Percentiles rank a stretch among this genome's conserved stretches.
These are phyloP conservation scores for Penicillium corylophilum DNA, from an alignment of 2,329 filamentous ascomycete genomes.

Conservation along the genomic window DNA sequence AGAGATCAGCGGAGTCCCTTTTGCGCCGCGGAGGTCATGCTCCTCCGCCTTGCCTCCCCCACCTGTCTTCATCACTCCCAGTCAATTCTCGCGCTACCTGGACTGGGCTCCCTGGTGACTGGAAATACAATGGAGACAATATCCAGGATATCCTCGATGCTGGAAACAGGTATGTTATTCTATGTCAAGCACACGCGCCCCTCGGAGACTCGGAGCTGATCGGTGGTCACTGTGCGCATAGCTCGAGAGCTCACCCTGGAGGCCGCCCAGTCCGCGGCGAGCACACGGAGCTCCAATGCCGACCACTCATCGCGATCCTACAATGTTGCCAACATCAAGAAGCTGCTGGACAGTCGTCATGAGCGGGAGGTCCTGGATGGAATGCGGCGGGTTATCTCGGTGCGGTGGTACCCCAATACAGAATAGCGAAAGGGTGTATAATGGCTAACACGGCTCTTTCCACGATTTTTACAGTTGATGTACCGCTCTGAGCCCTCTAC, in stretches of 20 bases:
- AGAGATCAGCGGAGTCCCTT: not conserved
- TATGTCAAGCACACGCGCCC: not conserved
- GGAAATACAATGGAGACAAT: slow-evolving; percentile 80
- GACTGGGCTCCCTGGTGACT: slow-evolving; percentile 21
- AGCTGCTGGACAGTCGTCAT: slow-evolving; percentile 87
- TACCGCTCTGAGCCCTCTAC: slow-evolving; percentile 85
- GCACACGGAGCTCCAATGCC: slow-evolving; percentile 50
- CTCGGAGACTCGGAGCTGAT: slow-evolving; percentile 13
- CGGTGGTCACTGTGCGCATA: slow-evolving; percentile 42
- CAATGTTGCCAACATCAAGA: slow-evolving; percentile 84
- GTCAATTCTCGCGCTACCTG: slow-evolving; percentile 14
- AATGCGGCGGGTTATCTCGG: slow-evolving; percentile 80
- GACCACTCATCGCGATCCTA: slow-evolving; percentile 64
- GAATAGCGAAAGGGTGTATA: slow-evolving; percentile 1
- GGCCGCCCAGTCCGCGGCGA: slow-evolving; percentile 83
- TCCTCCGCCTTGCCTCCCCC: slow-evolving; percentile 25
- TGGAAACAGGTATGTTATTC: slow-evolving; percentile 76
- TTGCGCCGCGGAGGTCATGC: slow-evolving; percentile 18
- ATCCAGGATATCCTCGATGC: slow-evolving; percentile 85
- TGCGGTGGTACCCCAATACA: slow-evolving; percentile 43
- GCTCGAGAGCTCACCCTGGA: slow-evolving; percentile 96
- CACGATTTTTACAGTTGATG: slow-evolving; percentile 72
- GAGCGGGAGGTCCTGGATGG: slow-evolving; percentile 93
- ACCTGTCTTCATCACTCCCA: slow-evolving; percentile 10
- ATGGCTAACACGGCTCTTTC: slow-evolving; percentile 16